A percentile compares a stretch with the other conserved stretches of the same genome.
Conservation (phyloP, 257 asterid species). For the Solanum dulcamara region DNA sequence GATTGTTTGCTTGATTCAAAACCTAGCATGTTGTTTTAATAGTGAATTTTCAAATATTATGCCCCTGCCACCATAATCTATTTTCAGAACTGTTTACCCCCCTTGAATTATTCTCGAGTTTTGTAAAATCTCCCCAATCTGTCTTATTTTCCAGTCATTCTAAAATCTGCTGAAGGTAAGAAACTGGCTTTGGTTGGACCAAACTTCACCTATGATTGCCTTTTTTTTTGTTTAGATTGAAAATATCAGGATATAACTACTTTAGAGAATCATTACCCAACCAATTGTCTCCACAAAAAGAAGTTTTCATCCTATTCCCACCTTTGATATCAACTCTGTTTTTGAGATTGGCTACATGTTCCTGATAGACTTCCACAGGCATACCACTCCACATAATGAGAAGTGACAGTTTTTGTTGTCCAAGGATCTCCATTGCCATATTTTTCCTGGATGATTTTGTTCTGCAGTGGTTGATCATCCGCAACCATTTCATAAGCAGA, state of each 20-base stretch:
- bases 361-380: background rate
- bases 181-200: background rate
- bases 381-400: background rate
- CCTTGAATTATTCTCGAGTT: background rate
- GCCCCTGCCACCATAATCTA: background rate
- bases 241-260: background rate
- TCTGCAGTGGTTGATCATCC: background rate
- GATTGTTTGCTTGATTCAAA: background rate
- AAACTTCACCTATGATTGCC: background rate
- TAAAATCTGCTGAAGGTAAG: background rate
- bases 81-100: background rate
- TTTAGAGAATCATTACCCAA: background rate
- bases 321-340: background rate
- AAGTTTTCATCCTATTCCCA: background rate
- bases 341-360: background rate
- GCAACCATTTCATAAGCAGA: background rate
- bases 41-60: background rate
- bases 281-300: background rate
- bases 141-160: background rate
- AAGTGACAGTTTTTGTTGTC: background rate
- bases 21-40: background rate
- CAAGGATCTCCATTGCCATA: background rate
- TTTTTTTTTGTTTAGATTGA: background rate
- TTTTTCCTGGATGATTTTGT: background rate
- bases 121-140: background rate